These are phyloP conservation scores for Bacterosira constricta DNA, from an alignment of 108 stramenopile genomes.

Conservation along the genomic window DNA sequence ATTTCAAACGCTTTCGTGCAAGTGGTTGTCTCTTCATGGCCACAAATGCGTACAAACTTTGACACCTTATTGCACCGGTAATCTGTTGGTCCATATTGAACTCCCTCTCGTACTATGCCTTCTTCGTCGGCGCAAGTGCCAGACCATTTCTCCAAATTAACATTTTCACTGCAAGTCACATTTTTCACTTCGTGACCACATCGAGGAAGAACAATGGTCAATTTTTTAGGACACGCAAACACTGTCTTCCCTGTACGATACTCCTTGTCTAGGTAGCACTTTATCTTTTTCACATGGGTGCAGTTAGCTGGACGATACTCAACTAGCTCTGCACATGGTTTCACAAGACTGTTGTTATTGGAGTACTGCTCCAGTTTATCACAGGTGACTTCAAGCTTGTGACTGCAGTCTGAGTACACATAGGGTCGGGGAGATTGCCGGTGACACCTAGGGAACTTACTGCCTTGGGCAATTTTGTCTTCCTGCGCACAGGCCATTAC, in stretches of 20 bases:
- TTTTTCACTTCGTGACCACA: slow-evolving; percentile 32
- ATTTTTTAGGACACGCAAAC: slow-evolving; percentile 16
- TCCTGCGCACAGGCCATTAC: slow-evolving; percentile 18
- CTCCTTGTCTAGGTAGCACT: slow-evolving; percentile 23
- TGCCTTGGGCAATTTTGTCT: slow-evolving; percentile 5
- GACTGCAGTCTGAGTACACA: slow-evolving; percentile 20
- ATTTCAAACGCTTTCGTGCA: slow-evolving; percentile 25
- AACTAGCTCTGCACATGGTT: slow-evolving; percentile 13
- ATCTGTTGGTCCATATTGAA: slow-evolving; percentile 34
- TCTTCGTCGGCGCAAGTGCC: slow-evolving; percentile 17
- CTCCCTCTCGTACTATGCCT: slow-evolving; percentile 38
- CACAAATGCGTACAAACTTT: slow-evolving; percentile 20
- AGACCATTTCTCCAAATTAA: slow-evolving; percentile 11
- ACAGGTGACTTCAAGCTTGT: slow-evolving; percentile 18
- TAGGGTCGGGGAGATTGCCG: slow-evolving; percentile 11
- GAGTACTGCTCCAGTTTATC: slow-evolving; percentile 7
- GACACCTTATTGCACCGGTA: slow-evolving; percentile 13
- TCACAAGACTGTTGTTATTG: not conserved
- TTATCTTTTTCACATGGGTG: slow-evolving; percentile 24
- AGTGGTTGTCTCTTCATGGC: slow-evolving; percentile 6
- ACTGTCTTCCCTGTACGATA: not conserved
- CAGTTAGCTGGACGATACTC: slow-evolving; percentile 21
- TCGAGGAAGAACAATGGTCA: slow-evolving; percentile 15
- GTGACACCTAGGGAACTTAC: slow-evolving; percentile 6
- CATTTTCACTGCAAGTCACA: slow-evolving; percentile 11